Evolutionary conservation across 106 monocot species (phyloP).

Genomic region (Allium fistulosum): DNA sequence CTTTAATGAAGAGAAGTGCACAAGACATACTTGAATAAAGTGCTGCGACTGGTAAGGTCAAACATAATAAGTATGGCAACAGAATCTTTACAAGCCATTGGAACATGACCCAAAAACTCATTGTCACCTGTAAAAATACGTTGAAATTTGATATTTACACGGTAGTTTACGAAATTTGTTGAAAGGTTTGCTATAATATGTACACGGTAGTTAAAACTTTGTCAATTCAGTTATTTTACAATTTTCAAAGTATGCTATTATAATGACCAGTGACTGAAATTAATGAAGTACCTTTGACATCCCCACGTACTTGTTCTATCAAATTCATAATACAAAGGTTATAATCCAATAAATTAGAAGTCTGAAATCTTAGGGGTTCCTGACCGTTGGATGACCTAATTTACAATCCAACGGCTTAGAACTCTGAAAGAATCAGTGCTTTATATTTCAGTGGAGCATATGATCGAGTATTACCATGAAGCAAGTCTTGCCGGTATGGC

Average conservation of each 20-base stretch:
- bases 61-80: conserved; percentile 93
- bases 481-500: conserved; percentile 74
- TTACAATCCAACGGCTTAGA: background rate
- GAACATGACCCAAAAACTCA: conserved; percentile 50
- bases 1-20: background rate
- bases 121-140: conserved; percentile 41
- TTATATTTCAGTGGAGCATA: background rate
- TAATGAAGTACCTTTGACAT: conserved; percentile 59
- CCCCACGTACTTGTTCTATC: conserved; percentile 73
- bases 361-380: background rate
- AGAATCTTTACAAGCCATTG: conserved; percentile 90
- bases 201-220: no score
- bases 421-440: background rate
- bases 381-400: background rate
- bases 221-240: no score
- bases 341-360: background rate
- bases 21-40: conserved; percentile 58
- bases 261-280: background rate
- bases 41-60: conserved; percentile 79
- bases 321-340: conserved; percentile 3
- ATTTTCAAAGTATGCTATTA: no score
- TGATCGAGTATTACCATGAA: conserved; percentile 56
- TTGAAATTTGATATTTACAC: background rate
- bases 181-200: no score
- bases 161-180: no score